A percentile compares a stretch with the other conserved stretches of the same genome.
Evolutionary conservation across 176 grass and related monocot species (phyloP).

Genomic region (sorghum (Sorghum bicolor)): Sorghum_bicolor_NCBIv3 NC_012879.2:50117501-50118000

Average conservation of each 20-base stretch:
- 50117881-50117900: neutral
- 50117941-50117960: conserved; percentile 23
- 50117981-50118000: conserved; percentile 83
- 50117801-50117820: neutral
- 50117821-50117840: neutral
- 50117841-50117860: neutral
- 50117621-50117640: conserved; percentile 95
- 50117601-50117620: conserved; percentile 94
- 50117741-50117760: too few relatives aligned
- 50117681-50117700: too few relatives aligned
- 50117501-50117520: neutral
- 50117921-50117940: neutral
- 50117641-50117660: conserved; percentile 55
- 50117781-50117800: too few relatives aligned
- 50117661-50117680: neutral
- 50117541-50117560: neutral
- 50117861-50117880: neutral
- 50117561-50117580: conserved; percentile 22
- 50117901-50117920: neutral
- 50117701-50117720: too few relatives aligned
- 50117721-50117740: too few relatives aligned
- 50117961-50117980: conserved; percentile 82
- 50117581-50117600: conserved; percentile 91
- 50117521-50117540: neutral
- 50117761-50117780: too few relatives aligned